Evolutionary conservation across 2,329 filamentous ascomycete genomes (phyloP).

Genomic region (Aspergillus sclerotialis): DNA sequence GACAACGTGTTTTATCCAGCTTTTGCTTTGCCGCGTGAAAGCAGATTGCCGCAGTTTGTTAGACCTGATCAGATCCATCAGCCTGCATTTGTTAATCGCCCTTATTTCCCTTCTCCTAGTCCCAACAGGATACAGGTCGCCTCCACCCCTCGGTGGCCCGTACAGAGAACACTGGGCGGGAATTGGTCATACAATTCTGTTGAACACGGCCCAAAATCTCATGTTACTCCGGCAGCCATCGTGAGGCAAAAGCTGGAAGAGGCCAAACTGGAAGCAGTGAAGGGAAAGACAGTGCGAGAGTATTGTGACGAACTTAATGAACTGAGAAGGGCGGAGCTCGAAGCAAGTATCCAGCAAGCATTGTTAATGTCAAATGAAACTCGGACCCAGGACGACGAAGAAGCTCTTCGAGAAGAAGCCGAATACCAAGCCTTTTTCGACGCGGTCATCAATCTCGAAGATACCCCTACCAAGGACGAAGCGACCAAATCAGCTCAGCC

Average conservation of each 20-base stretch:
- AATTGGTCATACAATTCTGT: slow-evolving; percentile 9
- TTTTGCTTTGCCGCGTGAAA: no score
- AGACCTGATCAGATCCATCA: no score
- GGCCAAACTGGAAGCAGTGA: slow-evolving; percentile 8
- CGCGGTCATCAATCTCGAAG: no score
- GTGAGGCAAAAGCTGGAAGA: slow-evolving; percentile 9
- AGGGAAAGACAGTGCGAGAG: background rate
- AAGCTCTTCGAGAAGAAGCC: no score
- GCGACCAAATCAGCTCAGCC: no score
- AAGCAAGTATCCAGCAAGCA: no score
- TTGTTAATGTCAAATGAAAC: no score
- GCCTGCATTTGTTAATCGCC: background rate
- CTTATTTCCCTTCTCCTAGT: background rate
- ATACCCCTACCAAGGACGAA: no score
- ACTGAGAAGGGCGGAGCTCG: no score
- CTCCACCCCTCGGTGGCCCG: slow-evolving; percentile 1
- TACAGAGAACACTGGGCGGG: slow-evolving; percentile 9
- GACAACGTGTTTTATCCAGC: background rate
- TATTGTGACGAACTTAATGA: background rate
- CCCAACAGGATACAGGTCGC: background rate
- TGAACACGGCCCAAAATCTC: slow-evolving; percentile 1
- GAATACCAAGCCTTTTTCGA: no score
- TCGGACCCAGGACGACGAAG: no score
- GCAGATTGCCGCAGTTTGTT: no score
- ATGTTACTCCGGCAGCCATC: slow-evolving; percentile 7